phyloP scores from a whole-genome alignment of 352 stramenopile species.

The Phytophthora constricta region DNA sequence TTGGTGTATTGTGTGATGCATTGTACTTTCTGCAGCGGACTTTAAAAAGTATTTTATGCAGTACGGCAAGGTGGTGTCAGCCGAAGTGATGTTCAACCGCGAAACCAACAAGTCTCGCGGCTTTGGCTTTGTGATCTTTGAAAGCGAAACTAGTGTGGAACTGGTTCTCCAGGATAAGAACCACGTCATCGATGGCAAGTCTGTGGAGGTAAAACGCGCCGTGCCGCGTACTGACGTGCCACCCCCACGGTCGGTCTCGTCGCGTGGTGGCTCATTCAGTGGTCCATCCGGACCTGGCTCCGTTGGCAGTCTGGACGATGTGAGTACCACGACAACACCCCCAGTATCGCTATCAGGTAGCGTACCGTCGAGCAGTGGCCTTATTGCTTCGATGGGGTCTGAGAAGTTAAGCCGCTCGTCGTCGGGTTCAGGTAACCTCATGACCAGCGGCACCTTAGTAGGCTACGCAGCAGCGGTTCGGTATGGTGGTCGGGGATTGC shows the following conservation, averaged over 20 bases:
- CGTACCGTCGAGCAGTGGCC: conserved; percentile 37
- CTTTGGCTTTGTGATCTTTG: conserved; percentile 95
- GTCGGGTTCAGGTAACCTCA: conserved; percentile 41
- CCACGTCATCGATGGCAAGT: conserved; percentile 93
- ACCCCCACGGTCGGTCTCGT: conserved; percentile 75
- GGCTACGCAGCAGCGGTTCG: conserved; percentile 87
- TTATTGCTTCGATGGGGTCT: conserved; percentile 39
- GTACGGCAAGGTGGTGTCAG: conserved; percentile 93
- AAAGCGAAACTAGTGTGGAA: conserved; percentile 88
- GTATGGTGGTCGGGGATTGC: conserved; percentile 56
- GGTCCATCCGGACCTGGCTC: conserved; percentile 75
- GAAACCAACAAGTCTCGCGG: conserved; percentile 95
- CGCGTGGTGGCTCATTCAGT: conserved; percentile 78
- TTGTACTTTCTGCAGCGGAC: conserved; percentile 63
- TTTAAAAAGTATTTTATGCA: conserved; percentile 94
- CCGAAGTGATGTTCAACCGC: conserved; percentile 95
- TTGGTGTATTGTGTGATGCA: conserved; percentile 11
- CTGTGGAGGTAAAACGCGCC: conserved; percentile 88
- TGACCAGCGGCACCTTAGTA: conserved; percentile 58
- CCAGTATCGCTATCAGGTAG: conserved; percentile 73
- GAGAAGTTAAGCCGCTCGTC: conserved; percentile 36
- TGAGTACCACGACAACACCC: conserved; percentile 60
- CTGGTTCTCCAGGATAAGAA: conserved; percentile 86
- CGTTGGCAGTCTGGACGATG: conserved; percentile 74
- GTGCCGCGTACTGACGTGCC: conserved; percentile 86